Evolutionary conservation across 441 rosid species (phyloP), one percentile per base, ranked within the genome.

Genomic region (Kokia cookei): DNA sequence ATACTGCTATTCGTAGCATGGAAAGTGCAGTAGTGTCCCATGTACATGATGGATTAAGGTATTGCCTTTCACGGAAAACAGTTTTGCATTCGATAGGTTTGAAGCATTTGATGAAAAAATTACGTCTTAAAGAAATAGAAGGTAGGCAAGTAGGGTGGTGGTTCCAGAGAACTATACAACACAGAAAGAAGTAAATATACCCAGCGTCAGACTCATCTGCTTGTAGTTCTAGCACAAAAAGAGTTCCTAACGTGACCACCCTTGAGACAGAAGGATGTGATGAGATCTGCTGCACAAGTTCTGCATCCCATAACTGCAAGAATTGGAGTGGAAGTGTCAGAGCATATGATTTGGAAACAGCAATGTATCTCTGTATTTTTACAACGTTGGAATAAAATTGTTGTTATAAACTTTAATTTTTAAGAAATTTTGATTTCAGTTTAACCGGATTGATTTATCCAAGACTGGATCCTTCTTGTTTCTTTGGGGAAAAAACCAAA

Each of bases 171-270:
- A 42, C n/a, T 35, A 60, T 22, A 40, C 63, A 14, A 60, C 42
- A 77, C 29, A 64, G n/a, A 57, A 24, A 68, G 32, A 76, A 77
- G 72, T 42, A 62, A 76, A 35, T 37, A 51, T 92, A 93, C 99
- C 99, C 97, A 42, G 92, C 86, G 79, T 89, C 80, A 59, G 70
- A 70, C 76, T 86, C 91, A 75, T 87, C 87, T 35, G 89, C 93
- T 81, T 65, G 87, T 73, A 96, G 89, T 86, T 96, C 97, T 50
- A 93, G 76, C 19, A 89, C 93, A 76, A 81, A 89, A 43, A 96
- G 84, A 29, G 98, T 96, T 78, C 99, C 98, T 69, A 96, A 62
- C 27, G 82, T 87, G 72, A 93, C 87, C 82, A 92, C 96, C 84
- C 97, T 91, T 82, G 82, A 81, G 65, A 96, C 91, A 1, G 93